Evolutionary conservation across 139 green algal genomes (phyloP).

Genomic region (Chlamydomonas applanata): DNA sequence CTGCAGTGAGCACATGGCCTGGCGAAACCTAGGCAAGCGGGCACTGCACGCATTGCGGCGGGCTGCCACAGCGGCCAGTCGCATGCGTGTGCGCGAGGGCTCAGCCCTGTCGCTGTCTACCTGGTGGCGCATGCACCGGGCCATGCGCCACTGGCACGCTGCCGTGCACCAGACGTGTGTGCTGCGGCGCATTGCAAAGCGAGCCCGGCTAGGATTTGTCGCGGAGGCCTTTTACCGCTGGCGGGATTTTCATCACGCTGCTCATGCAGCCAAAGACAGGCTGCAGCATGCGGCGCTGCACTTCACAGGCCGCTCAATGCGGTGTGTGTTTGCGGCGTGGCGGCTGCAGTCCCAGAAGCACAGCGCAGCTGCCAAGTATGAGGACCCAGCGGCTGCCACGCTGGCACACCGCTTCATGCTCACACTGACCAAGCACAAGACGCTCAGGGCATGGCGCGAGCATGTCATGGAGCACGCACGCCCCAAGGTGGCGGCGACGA

Average conservation of each 20-base stretch:
- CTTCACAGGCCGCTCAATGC: background rate
- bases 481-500: background rate
- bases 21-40: too few relatives aligned
- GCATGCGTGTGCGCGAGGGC: too few relatives aligned
- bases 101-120: too few relatives aligned
- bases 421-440: background rate
- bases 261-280: background rate
- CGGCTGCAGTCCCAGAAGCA: background rate
- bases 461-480: background rate
- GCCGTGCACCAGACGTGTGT: background rate
- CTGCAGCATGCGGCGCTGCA: background rate
- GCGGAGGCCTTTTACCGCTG: too few relatives aligned
- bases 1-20: too few relatives aligned
- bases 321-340: background rate
- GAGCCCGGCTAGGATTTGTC: background rate
- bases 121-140: too few relatives aligned
- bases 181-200: conserved; percentile 2
- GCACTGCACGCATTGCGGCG: too few relatives aligned
- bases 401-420: background rate
- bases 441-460: background rate
- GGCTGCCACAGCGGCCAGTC: too few relatives aligned
- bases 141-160: too few relatives aligned
- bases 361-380: background rate
- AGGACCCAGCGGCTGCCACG: background rate
- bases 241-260: too few relatives aligned